Conservation (phyloP, 2,329 filamentous ascomycete genomes). For the Alternaria sp. region DNA sequence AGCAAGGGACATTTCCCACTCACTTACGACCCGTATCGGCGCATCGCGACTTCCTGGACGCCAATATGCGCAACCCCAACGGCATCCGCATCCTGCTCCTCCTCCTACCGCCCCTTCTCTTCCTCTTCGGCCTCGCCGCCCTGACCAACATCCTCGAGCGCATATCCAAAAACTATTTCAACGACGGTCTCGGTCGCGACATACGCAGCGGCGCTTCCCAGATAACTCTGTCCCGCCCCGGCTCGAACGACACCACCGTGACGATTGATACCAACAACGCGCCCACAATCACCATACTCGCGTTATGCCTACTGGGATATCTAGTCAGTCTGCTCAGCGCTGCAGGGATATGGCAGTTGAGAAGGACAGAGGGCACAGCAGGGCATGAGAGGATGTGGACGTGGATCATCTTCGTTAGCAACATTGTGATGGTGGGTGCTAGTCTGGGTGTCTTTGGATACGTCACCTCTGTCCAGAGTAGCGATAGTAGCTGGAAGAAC, state of each 20-base stretch:
- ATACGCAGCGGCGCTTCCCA: constrained; percentile 16
- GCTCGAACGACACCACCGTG: constrained; percentile 17
- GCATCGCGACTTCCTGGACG: not conserved
- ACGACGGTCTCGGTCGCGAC: constrained; percentile 15
- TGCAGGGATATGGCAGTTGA: constrained; percentile 40
- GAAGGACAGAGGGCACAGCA: constrained; percentile 32
- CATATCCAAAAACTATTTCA: constrained; percentile 25
- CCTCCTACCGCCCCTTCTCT: constrained; percentile 27
- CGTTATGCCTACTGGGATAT: constrained; percentile 22
- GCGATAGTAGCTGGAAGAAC: constrained; percentile 21
- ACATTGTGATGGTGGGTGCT: constrained; percentile 19
- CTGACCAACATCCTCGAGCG: constrained; percentile 36
- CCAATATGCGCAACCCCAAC: constrained; percentile 29
- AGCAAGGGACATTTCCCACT: not conserved
- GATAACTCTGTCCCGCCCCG: constrained; percentile 18
- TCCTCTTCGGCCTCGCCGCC: constrained; percentile 31
- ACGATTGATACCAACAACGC: constrained; percentile 17
- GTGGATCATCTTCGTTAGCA: constrained; percentile 30
- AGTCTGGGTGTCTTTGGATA: constrained; percentile 31
- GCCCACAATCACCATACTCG: constrained; percentile 26
- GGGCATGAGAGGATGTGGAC: constrained; percentile 33
- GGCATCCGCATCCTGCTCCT: constrained; percentile 31
- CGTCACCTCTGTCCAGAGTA: constrained; percentile 25
- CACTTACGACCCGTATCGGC: not conserved
- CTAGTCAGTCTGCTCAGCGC: constrained; percentile 24